Base-by-base conservation (phyloP, 352 stramenopile species). In the Pythium grandisporangium region DNA sequence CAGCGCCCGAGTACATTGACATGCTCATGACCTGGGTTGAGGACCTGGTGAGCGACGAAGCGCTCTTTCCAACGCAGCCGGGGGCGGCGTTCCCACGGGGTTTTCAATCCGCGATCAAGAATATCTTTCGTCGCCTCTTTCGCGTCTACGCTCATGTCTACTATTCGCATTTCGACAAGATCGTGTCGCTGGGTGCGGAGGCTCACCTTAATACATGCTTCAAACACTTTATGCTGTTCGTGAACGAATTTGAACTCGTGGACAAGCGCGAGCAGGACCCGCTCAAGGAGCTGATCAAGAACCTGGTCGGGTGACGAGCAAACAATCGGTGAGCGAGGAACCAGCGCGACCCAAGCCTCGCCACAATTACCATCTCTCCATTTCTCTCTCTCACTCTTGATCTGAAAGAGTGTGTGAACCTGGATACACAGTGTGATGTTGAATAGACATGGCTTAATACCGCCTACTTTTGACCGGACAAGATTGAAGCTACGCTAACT, bases 211-310 rank as follows among this genome's bases (percentile, higher is more conserved):
- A 98, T 68, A 97, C 95, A 43, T 98, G 88, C 55, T 98, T 98
- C 68, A 98, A 98, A 58, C 93, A 98, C 63, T 98, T 98, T 48
- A 97, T 98, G 70, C 91, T 95, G 33, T 98, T 98, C 63, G 94
- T 94, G 52, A 94, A 71, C 13, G 84, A 96, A 55, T 97, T 97
- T 58, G 83, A 95, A 12, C 65, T 98, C 23, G 78, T 98, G 14
- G 85, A 94, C 42, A 87, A 95, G 57, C 83, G 89, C 39, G 92
- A 98, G 60, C 84, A 97, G 59, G 81, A 96, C 55, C 91, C 91
- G 11, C 70, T 98, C 42, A 91, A 96, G 46, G 89, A 97, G 8
- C 70, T 98, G 43, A 96, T 98, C 45, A 95, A 95, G 48, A 95
- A 88, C 43, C 78, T 98, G 20, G 39, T 82, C 0, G 44, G 63